Evolutionary conservation across 345 rosid species (phyloP).

Genomic region (Syzygium aromaticum): DNA sequence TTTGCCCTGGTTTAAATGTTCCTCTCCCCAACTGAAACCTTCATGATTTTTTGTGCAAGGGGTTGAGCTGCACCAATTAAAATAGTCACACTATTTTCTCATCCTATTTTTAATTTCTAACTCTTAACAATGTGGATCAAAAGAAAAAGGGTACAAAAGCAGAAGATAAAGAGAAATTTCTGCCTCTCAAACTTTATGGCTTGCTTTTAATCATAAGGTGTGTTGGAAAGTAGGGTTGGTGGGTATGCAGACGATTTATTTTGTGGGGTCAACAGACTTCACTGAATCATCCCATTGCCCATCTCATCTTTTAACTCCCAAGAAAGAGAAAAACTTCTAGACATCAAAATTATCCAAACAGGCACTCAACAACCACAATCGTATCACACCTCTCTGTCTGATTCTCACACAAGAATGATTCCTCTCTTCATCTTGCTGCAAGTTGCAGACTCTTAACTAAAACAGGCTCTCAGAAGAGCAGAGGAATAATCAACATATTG

Average conservation of each 20-base stretch:
- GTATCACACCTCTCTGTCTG: not conserved
- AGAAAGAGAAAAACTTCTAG: not conserved
- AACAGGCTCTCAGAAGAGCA: not conserved
- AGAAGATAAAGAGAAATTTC: not conserved
- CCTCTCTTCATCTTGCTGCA: not conserved
- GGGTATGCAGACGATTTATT: constrained; percentile 22
- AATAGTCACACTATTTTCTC: constrained; percentile 11
- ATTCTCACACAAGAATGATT: not conserved
- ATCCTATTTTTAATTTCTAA: not conserved
- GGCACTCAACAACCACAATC: not conserved
- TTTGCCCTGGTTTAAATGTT: not conserved
- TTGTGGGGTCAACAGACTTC: constrained; percentile 20
- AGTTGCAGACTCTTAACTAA: not conserved
- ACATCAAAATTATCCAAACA: not conserved
- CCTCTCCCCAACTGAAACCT: constrained; percentile 28
- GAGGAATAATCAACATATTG: not conserved
- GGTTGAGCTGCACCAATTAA: constrained; percentile 16
- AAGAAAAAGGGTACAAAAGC: not conserved
- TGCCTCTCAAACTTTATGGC: not conserved
- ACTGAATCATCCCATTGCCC: constrained; percentile 1
- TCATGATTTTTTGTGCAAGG: constrained; percentile 15
- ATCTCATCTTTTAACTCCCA: not conserved
- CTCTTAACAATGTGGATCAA: not conserved
- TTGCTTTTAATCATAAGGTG: constrained; percentile 20
- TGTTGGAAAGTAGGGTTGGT: constrained; percentile 21